Conservation (phyloP, 2,329 filamentous ascomycete genomes). For the Trichothecium sympodiale region DNA sequence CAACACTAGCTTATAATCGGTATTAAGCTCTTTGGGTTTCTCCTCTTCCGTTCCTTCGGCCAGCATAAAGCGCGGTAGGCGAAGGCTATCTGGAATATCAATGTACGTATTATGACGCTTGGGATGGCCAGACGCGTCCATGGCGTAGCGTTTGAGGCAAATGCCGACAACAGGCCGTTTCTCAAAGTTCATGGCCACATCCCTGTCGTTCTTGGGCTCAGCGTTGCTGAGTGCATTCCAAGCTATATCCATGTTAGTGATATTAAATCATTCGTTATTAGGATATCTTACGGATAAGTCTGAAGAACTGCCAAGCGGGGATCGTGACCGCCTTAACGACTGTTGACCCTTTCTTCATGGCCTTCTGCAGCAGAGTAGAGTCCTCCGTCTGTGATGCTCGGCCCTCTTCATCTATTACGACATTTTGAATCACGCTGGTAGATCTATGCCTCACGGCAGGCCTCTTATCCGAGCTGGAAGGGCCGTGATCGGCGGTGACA, state of each 20-base stretch:
- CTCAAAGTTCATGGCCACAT: slow-evolving; percentile 82
- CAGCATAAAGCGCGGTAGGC: slow-evolving; percentile 79
- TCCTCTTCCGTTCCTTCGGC: slow-evolving; percentile 41
- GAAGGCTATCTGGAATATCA: slow-evolving; percentile 73
- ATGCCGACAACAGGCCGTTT: slow-evolving; percentile 81
- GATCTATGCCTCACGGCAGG: slow-evolving; percentile 32
- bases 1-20: slow-evolving; percentile 87
- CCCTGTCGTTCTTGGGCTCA: slow-evolving; percentile 54
- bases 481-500: no score
- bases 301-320: slow-evolving; percentile 96
- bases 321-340: slow-evolving; percentile 77
- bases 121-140: slow-evolving; percentile 57
- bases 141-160: slow-evolving; percentile 77
- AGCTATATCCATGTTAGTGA: slow-evolving; percentile 40
- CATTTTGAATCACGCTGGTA: slow-evolving; percentile 51
- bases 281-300: slow-evolving; percentile 65
- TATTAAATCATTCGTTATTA: neutral
- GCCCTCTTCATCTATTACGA: slow-evolving; percentile 41
- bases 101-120: slow-evolving; percentile 70
- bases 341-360: slow-evolving; percentile 33
- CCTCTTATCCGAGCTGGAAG: slow-evolving; percentile 19
- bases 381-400: slow-evolving; percentile 30
- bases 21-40: slow-evolving; percentile 47
- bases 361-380: slow-evolving; percentile 28
- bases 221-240: slow-evolving; percentile 62